Evolutionary conservation across 345 rosid genomes (phyloP).

Genomic region (Noccaea bulbosa): DNA sequence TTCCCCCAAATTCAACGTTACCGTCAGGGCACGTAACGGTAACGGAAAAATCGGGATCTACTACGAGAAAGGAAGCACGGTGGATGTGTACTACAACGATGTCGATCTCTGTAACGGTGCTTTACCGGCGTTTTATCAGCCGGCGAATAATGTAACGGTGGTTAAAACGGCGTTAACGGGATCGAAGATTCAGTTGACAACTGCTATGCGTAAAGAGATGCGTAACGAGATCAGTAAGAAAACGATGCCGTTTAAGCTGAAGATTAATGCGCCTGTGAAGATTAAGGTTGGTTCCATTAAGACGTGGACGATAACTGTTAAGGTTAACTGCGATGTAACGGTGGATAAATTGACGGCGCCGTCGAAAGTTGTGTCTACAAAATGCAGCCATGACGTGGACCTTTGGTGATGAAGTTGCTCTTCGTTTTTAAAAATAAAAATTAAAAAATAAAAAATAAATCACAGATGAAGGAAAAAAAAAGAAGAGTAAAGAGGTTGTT

Average conservation of each 20-base stretch:
- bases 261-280: slow-evolving; percentile 63
- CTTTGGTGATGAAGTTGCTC: slow-evolving; percentile 49
- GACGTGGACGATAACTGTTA: slow-evolving; percentile 75
- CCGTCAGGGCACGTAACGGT: slow-evolving; percentile 61
- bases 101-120: slow-evolving; percentile 53
- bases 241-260: slow-evolving; percentile 61
- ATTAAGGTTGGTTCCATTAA: slow-evolving; percentile 69
- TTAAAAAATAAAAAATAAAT: not conserved
- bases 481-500: slow-evolving; percentile 15
- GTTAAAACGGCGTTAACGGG: slow-evolving; percentile 55
- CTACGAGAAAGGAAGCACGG: slow-evolving; percentile 56
- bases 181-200: slow-evolving; percentile 50
- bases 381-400: slow-evolving; percentile 66
- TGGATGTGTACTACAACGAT: slow-evolving; percentile 48
- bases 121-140: slow-evolving; percentile 62
- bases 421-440: too few relatives aligned
- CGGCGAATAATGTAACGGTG: slow-evolving; percentile 62
- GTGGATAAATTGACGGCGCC: slow-evolving; percentile 68
- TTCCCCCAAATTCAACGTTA: slow-evolving; percentile 61
- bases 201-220: slow-evolving; percentile 39
- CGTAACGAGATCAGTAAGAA: slow-evolving; percentile 38
- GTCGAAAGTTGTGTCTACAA: slow-evolving; percentile 53
- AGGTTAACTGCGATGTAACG: slow-evolving; percentile 69
- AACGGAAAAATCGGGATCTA: slow-evolving; percentile 73
- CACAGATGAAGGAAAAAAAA: not conserved